Conservation (phyloP, 306 rosid genomes). For the Sicyos baderoa region DNA sequence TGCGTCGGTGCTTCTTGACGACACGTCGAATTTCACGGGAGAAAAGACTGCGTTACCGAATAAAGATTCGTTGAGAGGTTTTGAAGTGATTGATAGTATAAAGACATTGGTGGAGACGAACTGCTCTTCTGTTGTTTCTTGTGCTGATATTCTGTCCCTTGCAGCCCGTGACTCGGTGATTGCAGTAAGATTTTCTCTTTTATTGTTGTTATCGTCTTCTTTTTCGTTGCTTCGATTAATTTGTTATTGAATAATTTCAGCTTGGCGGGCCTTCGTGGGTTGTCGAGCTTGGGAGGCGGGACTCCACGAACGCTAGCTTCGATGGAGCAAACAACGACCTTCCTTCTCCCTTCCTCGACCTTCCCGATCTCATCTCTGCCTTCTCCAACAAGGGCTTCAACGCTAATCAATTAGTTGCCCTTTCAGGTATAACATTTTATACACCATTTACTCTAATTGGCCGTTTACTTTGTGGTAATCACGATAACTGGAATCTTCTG, state of each 20-base stretch:
- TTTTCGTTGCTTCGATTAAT: too few relatives aligned
- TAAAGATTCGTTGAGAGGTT: conserved; percentile 34
- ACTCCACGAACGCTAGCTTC: conserved; percentile 43
- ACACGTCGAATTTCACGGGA: conserved; percentile 25
- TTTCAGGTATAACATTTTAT: conserved; percentile 28
- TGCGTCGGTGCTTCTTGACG: conserved; percentile 45
- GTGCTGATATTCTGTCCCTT: conserved; percentile 41
- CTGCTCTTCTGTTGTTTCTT: conserved; percentile 40
- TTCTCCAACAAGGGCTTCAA: conserved; percentile 34
- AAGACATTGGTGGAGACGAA: conserved; percentile 27
- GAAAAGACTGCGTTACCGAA: conserved; percentile 39
- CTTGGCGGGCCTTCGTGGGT: conserved; percentile 38
- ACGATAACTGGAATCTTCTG: too few relatives aligned
- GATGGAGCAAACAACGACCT: conserved; percentile 28
- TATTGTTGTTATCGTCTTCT: too few relatives aligned
- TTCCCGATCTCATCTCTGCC: conserved; percentile 27
- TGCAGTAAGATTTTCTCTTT: conserved; percentile 16
- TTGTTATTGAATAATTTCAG: background rate
- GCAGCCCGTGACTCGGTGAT: conserved; percentile 41
- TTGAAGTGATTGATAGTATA: conserved; percentile 36
- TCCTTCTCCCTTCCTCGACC: conserved; percentile 37
- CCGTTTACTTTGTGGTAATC: too few relatives aligned
- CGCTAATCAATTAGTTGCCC: conserved; percentile 30
- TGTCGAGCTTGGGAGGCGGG: conserved; percentile 41
- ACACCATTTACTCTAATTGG: too few relatives aligned